Conservation (phyloP, 2,329 filamentous ascomycete species). For the Chaetomium strumarium region DNA sequence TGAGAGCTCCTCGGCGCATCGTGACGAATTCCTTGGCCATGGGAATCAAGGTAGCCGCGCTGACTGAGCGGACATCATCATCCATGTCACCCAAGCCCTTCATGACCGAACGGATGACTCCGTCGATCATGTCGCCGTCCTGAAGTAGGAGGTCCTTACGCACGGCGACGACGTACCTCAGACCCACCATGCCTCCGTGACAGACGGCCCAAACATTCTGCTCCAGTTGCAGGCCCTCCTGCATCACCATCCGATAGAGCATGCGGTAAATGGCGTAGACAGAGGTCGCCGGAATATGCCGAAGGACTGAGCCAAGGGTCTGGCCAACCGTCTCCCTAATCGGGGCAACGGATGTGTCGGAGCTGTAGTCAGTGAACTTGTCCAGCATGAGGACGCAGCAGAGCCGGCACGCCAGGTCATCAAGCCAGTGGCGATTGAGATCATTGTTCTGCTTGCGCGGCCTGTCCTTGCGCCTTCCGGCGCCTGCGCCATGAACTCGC, state of each 20-base stretch:
- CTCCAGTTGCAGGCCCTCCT: slow-evolving; percentile 69
- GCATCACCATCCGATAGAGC: slow-evolving; percentile 86
- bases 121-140: slow-evolving; percentile 82
- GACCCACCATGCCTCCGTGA: slow-evolving; percentile 95
- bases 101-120: slow-evolving; percentile 87
- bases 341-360: slow-evolving; percentile 92
- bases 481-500: slow-evolving; percentile 83
- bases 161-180: slow-evolving; percentile 92
- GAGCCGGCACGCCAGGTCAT: slow-evolving; percentile 90
- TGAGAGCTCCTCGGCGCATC: slow-evolving; percentile 70
- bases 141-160: slow-evolving; percentile 85
- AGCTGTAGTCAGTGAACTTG: slow-evolving; percentile 95
- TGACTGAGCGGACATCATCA: slow-evolving; percentile 94
- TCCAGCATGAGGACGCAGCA: slow-evolving; percentile 97
- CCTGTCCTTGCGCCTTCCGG: slow-evolving; percentile 70
- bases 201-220: slow-evolving; percentile 86
- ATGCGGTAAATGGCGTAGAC: slow-evolving; percentile 82
- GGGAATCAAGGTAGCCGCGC: slow-evolving; percentile 92
- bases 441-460: slow-evolving; percentile 67
- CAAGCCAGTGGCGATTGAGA: slow-evolving; percentile 79
- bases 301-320: slow-evolving; percentile 81
- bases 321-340: slow-evolving; percentile 95
- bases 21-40: slow-evolving; percentile 93
- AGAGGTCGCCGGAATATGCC: slow-evolving; percentile 71
- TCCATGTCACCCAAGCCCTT: slow-evolving; percentile 86